Conservation (phyloP, 2,329 filamentous ascomycete genomes). For the Colletotrichum sublineola region DNA sequence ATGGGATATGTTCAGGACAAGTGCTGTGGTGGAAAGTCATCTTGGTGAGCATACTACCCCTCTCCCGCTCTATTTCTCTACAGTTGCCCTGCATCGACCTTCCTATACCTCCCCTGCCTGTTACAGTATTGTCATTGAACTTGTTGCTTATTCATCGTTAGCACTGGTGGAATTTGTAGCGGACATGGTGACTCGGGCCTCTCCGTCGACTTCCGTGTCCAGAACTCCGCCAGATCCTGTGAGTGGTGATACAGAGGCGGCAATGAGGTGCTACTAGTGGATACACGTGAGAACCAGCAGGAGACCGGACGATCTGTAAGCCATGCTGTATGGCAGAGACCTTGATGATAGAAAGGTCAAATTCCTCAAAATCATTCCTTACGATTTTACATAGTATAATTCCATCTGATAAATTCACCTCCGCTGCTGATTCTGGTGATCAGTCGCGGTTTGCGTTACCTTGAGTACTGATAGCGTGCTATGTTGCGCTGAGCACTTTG, state of each 20-base stretch:
- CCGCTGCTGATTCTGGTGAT: too few relatives aligned
- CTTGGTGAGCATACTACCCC: constrained; percentile 4
- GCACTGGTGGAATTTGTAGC: constrained; percentile 5
- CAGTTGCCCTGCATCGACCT: not conserved
- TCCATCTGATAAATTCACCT: too few relatives aligned
- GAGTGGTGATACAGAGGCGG: not conserved
- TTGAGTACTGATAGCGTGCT: too few relatives aligned
- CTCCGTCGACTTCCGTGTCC: constrained; percentile 5
- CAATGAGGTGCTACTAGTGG: not conserved
- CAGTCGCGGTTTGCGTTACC: too few relatives aligned
- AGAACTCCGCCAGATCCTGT: constrained; percentile 8
- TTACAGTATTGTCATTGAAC: not conserved
- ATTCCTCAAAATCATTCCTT: not conserved
- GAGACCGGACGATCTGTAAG: not conserved
- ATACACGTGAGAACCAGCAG: not conserved
- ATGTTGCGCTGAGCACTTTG: too few relatives aligned
- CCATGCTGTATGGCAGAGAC: constrained; percentile 1
- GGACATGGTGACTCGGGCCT: constrained; percentile 10
- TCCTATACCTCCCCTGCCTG: not conserved
- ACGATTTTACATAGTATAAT: not conserved
- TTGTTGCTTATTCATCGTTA: constrained; percentile 1
- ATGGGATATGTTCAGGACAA: constrained; percentile 10
- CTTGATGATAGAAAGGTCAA: not conserved
- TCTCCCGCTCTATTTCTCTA: not conserved
- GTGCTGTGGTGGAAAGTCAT: constrained; percentile 12